phyloP scores from a whole-genome alignment of 2,329 filamentous ascomycete genomes.

The Pseudomassariella vexata region DNA sequence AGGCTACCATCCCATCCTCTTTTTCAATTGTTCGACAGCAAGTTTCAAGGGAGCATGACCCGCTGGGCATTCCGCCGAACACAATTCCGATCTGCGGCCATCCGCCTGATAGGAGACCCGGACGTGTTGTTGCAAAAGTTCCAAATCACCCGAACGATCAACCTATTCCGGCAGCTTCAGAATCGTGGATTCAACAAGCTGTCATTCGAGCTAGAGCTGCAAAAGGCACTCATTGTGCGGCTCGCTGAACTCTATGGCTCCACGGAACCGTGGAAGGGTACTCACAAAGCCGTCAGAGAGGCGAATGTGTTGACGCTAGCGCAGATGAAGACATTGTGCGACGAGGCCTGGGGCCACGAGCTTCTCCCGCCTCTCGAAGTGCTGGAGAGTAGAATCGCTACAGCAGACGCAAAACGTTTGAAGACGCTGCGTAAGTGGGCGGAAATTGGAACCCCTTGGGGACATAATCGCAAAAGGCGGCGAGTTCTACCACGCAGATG shows the following conservation, averaged over 20 bases:
- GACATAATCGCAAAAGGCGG: too few species aligned
- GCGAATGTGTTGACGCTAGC: constrained; percentile 21
- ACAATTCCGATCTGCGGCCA: constrained; percentile 13
- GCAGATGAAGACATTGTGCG: constrained; percentile 28
- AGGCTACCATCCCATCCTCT: constrained; percentile 39
- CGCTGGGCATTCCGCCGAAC: constrained; percentile 39
- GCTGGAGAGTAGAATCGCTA: constrained; percentile 15
- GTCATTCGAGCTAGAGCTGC: constrained; percentile 12
- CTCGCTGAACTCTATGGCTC: constrained; percentile 28
- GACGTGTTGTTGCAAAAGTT: constrained; percentile 18
- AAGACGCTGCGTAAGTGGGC: too few species aligned
- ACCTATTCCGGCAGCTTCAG: constrained; percentile 25
- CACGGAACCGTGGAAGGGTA: constrained; percentile 11
- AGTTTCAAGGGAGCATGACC: constrained; percentile 33
- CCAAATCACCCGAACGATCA: constrained; percentile 23
- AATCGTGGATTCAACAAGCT: constrained; percentile 24
- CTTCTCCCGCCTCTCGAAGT: constrained; percentile 23
- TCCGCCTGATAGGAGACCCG: constrained; percentile 2
- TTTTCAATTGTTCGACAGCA: constrained; percentile 35
- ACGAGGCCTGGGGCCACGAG: constrained; percentile 29
- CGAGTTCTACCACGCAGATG: too few species aligned
- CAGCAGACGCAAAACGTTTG: too few species aligned
- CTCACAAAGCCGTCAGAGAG: constrained; percentile 13
- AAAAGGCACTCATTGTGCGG: constrained; percentile 20
- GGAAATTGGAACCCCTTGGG: too few species aligned